Evolutionary conservation across 108 stramenopile genomes (phyloP).

Genomic region (Phaeodactylum tricornutum): DNA sequence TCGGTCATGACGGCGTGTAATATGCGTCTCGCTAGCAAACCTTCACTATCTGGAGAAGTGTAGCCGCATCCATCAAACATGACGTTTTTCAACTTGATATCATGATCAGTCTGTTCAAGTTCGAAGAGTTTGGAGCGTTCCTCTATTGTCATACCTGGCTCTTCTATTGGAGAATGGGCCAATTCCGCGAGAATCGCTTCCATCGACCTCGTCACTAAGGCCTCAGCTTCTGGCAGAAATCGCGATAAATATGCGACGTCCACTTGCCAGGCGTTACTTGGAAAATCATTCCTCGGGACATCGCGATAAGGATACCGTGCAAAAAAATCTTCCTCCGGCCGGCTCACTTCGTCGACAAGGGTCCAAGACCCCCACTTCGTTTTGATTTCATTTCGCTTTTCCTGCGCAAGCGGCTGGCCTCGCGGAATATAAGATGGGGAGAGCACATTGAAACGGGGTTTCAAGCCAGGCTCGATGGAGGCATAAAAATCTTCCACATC

Average conservation of each 20-base stretch:
- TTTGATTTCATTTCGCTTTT: slow-evolving; percentile 2
- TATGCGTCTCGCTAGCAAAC: slow-evolving; percentile 50
- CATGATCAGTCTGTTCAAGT: not conserved
- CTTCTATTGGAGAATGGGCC: slow-evolving; percentile 12
- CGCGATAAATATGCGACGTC: slow-evolving; percentile 41
- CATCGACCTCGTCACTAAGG: slow-evolving; percentile 45
- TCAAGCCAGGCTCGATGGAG: too few relatives aligned
- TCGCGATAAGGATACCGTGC: slow-evolving; percentile 36
- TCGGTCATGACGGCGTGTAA: slow-evolving; percentile 78
- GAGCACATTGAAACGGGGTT: too few relatives aligned
- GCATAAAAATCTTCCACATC: too few relatives aligned
- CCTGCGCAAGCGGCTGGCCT: too few relatives aligned
- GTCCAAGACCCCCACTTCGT: slow-evolving; percentile 28
- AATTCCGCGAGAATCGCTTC: slow-evolving; percentile 71
- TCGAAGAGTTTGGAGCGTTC: not conserved
- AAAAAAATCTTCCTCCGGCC: slow-evolving; percentile 18
- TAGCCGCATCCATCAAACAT: slow-evolving; percentile 18
- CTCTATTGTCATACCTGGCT: not conserved
- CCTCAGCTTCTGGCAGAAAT: slow-evolving; percentile 46
- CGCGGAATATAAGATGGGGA: too few relatives aligned
- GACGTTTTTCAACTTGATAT: slow-evolving; percentile 1
- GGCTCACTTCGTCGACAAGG: not conserved
- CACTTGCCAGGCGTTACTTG: slow-evolving; percentile 51
- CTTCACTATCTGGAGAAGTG: slow-evolving; percentile 36
- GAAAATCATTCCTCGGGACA: slow-evolving; percentile 30